phyloP scores from a whole-genome alignment of 2,329 filamentous ascomycete species.

The Ascocoryne sarcoides region DNA sequence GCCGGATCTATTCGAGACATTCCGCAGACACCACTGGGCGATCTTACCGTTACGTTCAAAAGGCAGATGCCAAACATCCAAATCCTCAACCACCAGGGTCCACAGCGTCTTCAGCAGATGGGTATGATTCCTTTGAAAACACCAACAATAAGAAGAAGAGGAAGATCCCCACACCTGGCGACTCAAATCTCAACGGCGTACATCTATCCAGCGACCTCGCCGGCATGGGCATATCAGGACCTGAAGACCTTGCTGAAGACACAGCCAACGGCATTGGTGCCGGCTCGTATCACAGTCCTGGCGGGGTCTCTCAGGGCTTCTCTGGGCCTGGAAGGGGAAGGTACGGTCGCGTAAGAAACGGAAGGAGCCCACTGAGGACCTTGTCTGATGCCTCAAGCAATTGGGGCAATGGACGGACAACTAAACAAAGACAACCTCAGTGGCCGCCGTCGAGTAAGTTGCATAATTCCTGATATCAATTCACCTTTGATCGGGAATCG shows the following conservation, averaged over 20 bases:
- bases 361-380: constrained; percentile 53
- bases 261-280: constrained; percentile 29
- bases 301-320: constrained; percentile 56
- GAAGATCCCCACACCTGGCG: constrained; percentile 87
- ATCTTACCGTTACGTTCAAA: constrained; percentile 35
- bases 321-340: constrained; percentile 80
- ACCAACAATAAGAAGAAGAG: constrained; percentile 99
- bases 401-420: constrained; percentile 27
- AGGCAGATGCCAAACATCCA: constrained; percentile 37
- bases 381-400: constrained; percentile 42
- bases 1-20: constrained; percentile 35
- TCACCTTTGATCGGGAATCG: too few species aligned
- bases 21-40: constrained; percentile 39
- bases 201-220: constrained; percentile 54
- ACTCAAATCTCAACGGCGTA: constrained; percentile 39
- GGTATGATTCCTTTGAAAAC: constrained; percentile 96
- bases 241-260: constrained; percentile 37
- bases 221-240: constrained; percentile 48
- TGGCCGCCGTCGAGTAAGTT: constrained; percentile 26
- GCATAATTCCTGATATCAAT: too few species aligned
- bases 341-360: constrained; percentile 58
- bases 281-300: constrained; percentile 48
- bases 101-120: constrained; percentile 65
- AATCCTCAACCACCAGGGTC: constrained; percentile 54
- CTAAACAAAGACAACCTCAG: constrained; percentile 27